Percentiles rank a stretch among this genome's conserved stretches.
Evolutionary conservation across 2,329 filamentous ascomycete species (phyloP).

Genomic region (Tricladium varicosporioides): DNA sequence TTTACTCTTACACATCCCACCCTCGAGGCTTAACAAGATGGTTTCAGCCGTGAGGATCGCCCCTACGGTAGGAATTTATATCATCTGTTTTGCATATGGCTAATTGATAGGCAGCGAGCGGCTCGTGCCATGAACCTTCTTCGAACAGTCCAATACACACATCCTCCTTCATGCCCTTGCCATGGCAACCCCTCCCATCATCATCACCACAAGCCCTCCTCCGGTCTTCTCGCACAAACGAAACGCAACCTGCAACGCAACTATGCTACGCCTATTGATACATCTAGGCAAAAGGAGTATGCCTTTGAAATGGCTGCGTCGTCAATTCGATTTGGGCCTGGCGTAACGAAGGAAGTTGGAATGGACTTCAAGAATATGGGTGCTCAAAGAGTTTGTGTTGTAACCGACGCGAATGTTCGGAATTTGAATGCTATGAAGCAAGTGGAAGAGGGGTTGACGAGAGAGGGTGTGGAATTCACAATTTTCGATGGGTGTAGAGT

Average conservation of each 20-base stretch:
- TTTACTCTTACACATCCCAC: not conserved
- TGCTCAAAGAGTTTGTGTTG: slow-evolving; percentile 81
- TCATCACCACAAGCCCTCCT: slow-evolving; percentile 49
- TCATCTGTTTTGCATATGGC: not conserved
- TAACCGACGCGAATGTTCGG: slow-evolving; percentile 81
- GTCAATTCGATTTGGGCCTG: slow-evolving; percentile 89
- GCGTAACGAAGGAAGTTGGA: slow-evolving; percentile 90
- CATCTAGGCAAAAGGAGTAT: slow-evolving; percentile 81
- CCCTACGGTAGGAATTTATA: slow-evolving; percentile 25
- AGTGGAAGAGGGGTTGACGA: slow-evolving; percentile 74
- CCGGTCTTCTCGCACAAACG: slow-evolving; percentile 40
- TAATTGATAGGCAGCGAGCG: slow-evolving; percentile 43
- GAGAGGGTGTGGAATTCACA: slow-evolving; percentile 75
- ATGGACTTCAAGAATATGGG: slow-evolving; percentile 97
- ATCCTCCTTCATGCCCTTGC: slow-evolving; percentile 86
- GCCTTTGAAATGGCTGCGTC: slow-evolving; percentile 98
- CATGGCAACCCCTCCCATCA: slow-evolving; percentile 86
- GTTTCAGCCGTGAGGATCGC: slow-evolving; percentile 29
- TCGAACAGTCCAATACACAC: slow-evolving; percentile 86
- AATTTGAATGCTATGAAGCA: slow-evolving; percentile 87
- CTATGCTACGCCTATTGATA: slow-evolving; percentile 74
- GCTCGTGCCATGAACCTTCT: slow-evolving; percentile 70
- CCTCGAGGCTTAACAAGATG: slow-evolving; percentile 15
- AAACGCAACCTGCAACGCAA: slow-evolving; percentile 47
- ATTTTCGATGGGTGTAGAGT: slow-evolving; percentile 79